Conservation (phyloP, 345 rosid species). For the Rubroshorea leprosula region DNA sequence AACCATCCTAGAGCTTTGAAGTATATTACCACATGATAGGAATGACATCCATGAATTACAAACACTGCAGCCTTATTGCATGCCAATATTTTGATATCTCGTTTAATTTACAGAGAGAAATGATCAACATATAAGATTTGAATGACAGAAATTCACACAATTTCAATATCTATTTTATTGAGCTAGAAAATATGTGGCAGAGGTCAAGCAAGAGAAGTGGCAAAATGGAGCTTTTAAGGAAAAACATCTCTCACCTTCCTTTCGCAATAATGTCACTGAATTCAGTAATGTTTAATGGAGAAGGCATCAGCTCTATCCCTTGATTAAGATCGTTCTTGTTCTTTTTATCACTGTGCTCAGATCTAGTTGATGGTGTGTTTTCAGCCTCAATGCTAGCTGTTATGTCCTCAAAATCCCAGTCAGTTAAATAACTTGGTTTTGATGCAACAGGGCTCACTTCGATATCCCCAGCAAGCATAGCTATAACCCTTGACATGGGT, state of each 20-base stretch:
- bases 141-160: too few relatives aligned
- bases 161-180: too few relatives aligned
- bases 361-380: background rate
- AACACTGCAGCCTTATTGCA: too few relatives aligned
- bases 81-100: too few relatives aligned
- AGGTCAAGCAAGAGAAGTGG: too few relatives aligned
- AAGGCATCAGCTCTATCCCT: background rate
- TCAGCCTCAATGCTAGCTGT: background rate
- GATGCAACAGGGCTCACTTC: constrained; percentile 34
- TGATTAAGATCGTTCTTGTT: background rate
- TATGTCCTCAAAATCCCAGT: constrained; percentile 46
- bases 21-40: too few relatives aligned
- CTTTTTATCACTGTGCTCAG: background rate
- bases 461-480: constrained; percentile 43
- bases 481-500: constrained; percentile 42
- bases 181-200: too few relatives aligned
- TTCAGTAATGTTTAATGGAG: background rate
- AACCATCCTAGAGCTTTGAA: too few relatives aligned
- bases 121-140: too few relatives aligned
- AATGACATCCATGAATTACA: too few relatives aligned
- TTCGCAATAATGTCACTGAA: background rate
- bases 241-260: constrained; percentile 2
- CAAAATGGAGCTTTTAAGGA: too few relatives aligned
- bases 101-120: too few relatives aligned
- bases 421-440: constrained; percentile 53